These are phyloP conservation scores for Brassica nigra DNA, from an alignment of 345 rosid genomes.

Conservation along the genomic window DNA sequence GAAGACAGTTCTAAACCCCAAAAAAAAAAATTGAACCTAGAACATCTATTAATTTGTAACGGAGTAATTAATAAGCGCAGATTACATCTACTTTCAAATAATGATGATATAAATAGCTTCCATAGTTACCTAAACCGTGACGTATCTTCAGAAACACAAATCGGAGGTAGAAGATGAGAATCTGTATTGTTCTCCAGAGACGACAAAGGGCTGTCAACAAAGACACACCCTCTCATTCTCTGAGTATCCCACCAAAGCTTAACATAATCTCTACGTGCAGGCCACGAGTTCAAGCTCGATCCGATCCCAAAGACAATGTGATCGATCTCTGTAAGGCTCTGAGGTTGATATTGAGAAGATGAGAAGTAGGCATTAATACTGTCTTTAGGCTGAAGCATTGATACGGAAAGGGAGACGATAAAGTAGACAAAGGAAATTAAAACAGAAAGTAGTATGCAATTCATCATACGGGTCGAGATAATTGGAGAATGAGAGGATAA, in stretches of 20 bases:
- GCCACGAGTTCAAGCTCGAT: slow-evolving; percentile 59
- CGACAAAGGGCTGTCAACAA: slow-evolving; percentile 41
- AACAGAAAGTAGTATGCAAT: slow-evolving; percentile 44
- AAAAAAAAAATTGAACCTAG: too few relatives aligned
- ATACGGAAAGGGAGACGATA: slow-evolving; percentile 46
- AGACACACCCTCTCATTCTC: slow-evolving; percentile 75
- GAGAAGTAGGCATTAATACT: slow-evolving; percentile 24
- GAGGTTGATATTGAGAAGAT: slow-evolving; percentile 37
- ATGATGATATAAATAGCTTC: neutral
- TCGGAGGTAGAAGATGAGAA: slow-evolving; percentile 54
- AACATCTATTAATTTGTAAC: neutral
- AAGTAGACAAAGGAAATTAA: slow-evolving; percentile 50
- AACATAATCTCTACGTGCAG: slow-evolving; percentile 55
- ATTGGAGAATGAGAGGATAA: slow-evolving; percentile 33
- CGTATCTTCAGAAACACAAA: slow-evolving; percentile 70
- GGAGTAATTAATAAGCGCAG: neutral
- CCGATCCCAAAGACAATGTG: slow-evolving; percentile 77
- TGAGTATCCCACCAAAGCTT: slow-evolving; percentile 75
- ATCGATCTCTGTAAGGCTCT: slow-evolving; percentile 45
- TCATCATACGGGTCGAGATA: slow-evolving; percentile 34
- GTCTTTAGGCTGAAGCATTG: slow-evolving; percentile 47
- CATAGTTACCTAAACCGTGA: slow-evolving; percentile 52
- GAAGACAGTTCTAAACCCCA: neutral
- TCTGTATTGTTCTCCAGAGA: slow-evolving; percentile 30
- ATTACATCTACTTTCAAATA: neutral